phyloP scores from a whole-genome alignment of 106 monocot species.

The Dendrobium officinale region DNA sequence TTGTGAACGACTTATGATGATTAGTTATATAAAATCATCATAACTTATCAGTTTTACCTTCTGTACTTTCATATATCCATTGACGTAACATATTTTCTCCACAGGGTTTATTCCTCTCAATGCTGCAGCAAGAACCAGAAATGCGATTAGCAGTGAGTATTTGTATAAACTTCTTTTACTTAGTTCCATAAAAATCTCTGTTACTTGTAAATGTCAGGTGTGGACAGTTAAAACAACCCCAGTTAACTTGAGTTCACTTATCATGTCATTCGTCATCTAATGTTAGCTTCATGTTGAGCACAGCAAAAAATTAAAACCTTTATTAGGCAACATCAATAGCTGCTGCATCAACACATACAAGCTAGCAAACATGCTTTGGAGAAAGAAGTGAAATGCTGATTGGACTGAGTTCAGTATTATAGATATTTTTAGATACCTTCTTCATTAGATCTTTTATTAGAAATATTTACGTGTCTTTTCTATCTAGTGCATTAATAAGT shows the following conservation, averaged over 20 bases:
- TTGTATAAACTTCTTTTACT: neutral
- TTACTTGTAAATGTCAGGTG: neutral
- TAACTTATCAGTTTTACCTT: neutral
- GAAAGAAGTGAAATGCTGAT: neutral
- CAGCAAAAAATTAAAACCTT: neutral
- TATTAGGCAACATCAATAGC: neutral
- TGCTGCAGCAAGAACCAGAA: conserved; percentile 76
- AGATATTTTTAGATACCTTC: neutral
- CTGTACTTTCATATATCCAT: neutral
- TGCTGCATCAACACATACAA: neutral
- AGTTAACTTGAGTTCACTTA: neutral
- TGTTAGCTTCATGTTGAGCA: neutral
- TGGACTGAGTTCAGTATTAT: neutral
- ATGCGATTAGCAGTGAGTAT: conserved; percentile 77
- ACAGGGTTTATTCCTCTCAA: conserved; percentile 80
- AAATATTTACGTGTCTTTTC: neutral
- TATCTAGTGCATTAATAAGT: neutral
- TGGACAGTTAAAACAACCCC: neutral
- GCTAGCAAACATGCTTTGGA: neutral
- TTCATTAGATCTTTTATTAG: neutral
- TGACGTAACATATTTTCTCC: neutral
- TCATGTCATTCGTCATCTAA: neutral
- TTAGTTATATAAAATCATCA: neutral
- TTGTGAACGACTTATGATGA: neutral
- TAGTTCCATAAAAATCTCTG: neutral